Evolutionary conservation across 78 protist genomes (phyloP).

Genomic region (Trichosphaerium sp.): DNA sequence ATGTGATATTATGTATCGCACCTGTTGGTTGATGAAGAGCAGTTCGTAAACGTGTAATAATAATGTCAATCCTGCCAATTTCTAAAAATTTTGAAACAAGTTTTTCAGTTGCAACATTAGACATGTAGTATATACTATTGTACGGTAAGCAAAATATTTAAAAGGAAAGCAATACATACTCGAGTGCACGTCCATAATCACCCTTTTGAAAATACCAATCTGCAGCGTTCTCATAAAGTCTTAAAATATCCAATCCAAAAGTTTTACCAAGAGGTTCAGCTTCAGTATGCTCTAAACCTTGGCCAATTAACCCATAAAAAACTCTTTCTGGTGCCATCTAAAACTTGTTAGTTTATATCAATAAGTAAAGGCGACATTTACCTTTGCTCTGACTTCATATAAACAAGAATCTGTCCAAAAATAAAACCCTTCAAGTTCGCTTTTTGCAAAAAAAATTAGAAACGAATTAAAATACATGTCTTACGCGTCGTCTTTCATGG

Average conservation of each 20-base stretch:
- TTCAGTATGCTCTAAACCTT: constrained; percentile 37
- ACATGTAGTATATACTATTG: constrained; percentile 21
- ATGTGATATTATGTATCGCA: not conserved
- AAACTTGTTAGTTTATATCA: not conserved
- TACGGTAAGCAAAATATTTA: not conserved
- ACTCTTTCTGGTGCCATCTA: constrained; percentile 45
- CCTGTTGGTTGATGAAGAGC: constrained; percentile 40
- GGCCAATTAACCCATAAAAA: constrained; percentile 28
- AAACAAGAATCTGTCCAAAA: constrained; percentile 28
- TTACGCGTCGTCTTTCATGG: not conserved
- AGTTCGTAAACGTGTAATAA: constrained; percentile 39
- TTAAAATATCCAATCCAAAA: constrained; percentile 36
- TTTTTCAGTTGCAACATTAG: constrained; percentile 36
- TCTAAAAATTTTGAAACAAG: constrained; percentile 39
- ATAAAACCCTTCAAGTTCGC: constrained; percentile 9
- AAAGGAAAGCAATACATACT: not conserved
- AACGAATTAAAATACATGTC: not conserved
- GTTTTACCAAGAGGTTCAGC: constrained; percentile 57
- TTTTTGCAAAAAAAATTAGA: not conserved
- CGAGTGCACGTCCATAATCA: constrained; percentile 48
- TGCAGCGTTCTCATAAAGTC: constrained; percentile 48
- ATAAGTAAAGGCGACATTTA: not conserved
- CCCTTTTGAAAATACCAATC: constrained; percentile 35
- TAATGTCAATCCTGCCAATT: constrained; percentile 52
- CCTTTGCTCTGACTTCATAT: constrained; percentile 29